Conservation (phyloP, 2,329 filamentous ascomycete genomes). For the Trichoderma sp. region DNA sequence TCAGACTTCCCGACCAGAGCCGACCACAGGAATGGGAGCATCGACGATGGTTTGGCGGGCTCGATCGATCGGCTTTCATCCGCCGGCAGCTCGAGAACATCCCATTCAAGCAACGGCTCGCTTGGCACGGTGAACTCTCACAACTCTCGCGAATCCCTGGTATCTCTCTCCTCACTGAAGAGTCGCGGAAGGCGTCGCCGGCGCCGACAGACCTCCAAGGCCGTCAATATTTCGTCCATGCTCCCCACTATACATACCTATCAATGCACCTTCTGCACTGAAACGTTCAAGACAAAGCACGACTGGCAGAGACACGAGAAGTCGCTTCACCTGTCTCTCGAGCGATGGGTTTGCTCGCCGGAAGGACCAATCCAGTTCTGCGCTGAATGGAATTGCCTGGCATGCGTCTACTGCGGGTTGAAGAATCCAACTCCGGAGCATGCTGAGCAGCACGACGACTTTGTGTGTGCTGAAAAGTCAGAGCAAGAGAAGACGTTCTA, state of each 20-base stretch:
- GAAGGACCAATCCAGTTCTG: conserved; percentile 34
- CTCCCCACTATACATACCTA: conserved; percentile 28
- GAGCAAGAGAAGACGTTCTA: conserved; percentile 48
- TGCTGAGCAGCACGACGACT: conserved; percentile 43
- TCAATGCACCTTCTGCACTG: conserved; percentile 52
- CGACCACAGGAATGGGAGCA: background rate
- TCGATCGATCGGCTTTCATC: conserved; percentile 11
- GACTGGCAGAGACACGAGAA: conserved; percentile 56
- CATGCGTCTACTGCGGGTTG: conserved; percentile 46
- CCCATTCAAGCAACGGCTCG: conserved; percentile 3
- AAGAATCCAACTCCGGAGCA: conserved; percentile 39
- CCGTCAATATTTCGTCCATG: background rate
- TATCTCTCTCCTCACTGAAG: conserved; percentile 1
- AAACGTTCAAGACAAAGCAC: conserved; percentile 49
- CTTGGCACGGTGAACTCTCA: background rate
- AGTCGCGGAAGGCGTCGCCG: conserved; percentile 15
- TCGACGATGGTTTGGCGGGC: conserved; percentile 3
- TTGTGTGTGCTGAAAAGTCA: conserved; percentile 53
- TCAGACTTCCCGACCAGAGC: background rate
- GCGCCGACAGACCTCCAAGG: conserved; percentile 12
- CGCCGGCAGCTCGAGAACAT: conserved; percentile 11
- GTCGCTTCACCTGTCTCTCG: conserved; percentile 50
- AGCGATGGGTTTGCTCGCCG: conserved; percentile 50
- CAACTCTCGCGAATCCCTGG: conserved; percentile 3
- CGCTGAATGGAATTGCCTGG: conserved; percentile 41